phyloP scores from a whole-genome alignment of 2,329 filamentous ascomycete species.

The Colletotrichum navitas region DNA sequence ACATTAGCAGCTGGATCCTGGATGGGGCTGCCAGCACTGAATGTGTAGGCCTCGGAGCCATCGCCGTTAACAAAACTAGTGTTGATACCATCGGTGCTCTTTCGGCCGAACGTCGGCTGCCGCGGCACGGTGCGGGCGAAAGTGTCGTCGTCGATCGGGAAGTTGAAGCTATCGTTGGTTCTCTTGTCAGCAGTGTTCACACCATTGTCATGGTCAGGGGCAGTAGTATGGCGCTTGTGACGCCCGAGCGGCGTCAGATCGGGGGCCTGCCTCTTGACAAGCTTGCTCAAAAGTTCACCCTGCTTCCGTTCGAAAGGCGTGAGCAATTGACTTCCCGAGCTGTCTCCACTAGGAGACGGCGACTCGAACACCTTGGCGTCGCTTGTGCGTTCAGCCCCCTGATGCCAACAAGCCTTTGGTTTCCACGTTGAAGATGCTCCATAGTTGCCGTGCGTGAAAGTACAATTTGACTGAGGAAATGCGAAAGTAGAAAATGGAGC shows the following conservation, averaged over 20 bases:
- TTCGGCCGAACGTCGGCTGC: slow-evolving; percentile 59
- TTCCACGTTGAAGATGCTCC: slow-evolving; percentile 8
- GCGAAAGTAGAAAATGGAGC: slow-evolving; percentile 22
- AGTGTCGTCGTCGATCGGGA: slow-evolving; percentile 59
- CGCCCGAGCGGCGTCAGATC: slow-evolving; percentile 29
- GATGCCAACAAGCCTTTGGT: slow-evolving; percentile 1
- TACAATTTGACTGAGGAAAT: slow-evolving; percentile 8
- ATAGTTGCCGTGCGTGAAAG: slow-evolving; percentile 8
- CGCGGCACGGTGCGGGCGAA: slow-evolving; percentile 53
- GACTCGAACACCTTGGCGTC: slow-evolving; percentile 19
- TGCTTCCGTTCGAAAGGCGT: slow-evolving; percentile 58
- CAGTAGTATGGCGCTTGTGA: slow-evolving; percentile 30
- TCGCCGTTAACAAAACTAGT: slow-evolving; percentile 70
- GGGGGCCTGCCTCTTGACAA: slow-evolving; percentile 52
- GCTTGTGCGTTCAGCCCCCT: not conserved
- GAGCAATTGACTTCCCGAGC: slow-evolving; percentile 44
- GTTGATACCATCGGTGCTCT: slow-evolving; percentile 71
- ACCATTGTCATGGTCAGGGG: slow-evolving; percentile 21
- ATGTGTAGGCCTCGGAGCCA: slow-evolving; percentile 60
- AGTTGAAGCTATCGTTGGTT: slow-evolving; percentile 62
- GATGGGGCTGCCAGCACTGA: slow-evolving; percentile 61
- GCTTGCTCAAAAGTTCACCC: slow-evolving; percentile 51
- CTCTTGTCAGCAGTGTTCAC: slow-evolving; percentile 51
- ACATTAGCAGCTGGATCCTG: slow-evolving; percentile 50
- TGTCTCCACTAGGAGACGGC: slow-evolving; percentile 42